phyloP scores from a whole-genome alignment of 2,329 filamentous ascomycete genomes.

The Aspergillus intermedius region DNA sequence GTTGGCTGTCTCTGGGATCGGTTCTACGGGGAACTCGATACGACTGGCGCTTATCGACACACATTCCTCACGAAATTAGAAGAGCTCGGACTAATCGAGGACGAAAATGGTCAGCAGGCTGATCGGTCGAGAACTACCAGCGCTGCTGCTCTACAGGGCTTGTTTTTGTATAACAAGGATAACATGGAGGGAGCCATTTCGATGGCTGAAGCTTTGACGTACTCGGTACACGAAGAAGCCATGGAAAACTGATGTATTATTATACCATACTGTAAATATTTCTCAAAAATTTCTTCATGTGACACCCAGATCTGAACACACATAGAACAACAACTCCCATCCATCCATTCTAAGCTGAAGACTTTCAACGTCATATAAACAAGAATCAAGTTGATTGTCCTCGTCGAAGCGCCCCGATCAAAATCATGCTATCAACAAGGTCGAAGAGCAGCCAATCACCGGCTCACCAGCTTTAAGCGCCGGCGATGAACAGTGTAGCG shows the following conservation, averaged over 20 bases:
- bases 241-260: slow-evolving; percentile 15
- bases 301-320: background rate
- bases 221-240: slow-evolving; percentile 26
- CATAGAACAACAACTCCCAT: background rate
- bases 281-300: background rate
- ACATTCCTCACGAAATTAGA: slow-evolving; percentile 66
- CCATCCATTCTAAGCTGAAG: background rate
- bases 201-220: slow-evolving; percentile 56
- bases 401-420: slow-evolving; percentile 12
- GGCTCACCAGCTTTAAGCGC: slow-evolving; percentile 22
- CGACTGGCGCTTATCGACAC: slow-evolving; percentile 53
- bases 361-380: background rate
- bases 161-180: slow-evolving; percentile 94
- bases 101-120: slow-evolving; percentile 44
- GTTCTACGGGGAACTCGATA: slow-evolving; percentile 82
- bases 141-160: slow-evolving; percentile 83
- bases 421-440: slow-evolving; percentile 4
- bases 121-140: slow-evolving; percentile 57
- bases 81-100: slow-evolving; percentile 63
- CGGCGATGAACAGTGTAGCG: slow-evolving; percentile 11
- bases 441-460: slow-evolving; percentile 14
- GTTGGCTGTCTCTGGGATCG: slow-evolving; percentile 85
- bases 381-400: background rate
- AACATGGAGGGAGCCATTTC: slow-evolving; percentile 79
- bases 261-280: slow-evolving; percentile 21